Conservation (phyloP, 73 alveolate genomes). For the Halteria grandinella region DNA sequence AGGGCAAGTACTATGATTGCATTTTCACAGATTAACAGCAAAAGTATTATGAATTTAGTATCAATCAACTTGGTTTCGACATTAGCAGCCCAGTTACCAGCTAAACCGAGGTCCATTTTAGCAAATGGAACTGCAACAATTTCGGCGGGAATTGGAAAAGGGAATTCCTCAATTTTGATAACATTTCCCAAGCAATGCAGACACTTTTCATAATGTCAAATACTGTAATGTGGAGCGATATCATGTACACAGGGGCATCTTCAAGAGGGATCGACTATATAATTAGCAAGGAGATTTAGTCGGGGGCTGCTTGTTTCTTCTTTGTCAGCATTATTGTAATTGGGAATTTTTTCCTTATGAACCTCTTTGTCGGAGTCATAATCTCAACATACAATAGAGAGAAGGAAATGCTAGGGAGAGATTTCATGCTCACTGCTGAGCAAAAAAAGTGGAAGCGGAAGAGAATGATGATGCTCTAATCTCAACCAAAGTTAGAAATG, state of each 20-base stretch:
- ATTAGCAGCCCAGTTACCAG: background rate
- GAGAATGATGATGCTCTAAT: slow-evolving; percentile 31
- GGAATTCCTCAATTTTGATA: slow-evolving; percentile 22
- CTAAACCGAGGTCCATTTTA: background rate
- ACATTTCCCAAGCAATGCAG: slow-evolving; percentile 51
- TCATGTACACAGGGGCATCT: slow-evolving; percentile 68
- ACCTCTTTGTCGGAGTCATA: slow-evolving; percentile 81
- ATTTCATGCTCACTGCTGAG: slow-evolving; percentile 35
- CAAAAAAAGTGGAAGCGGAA: slow-evolving; percentile 52
- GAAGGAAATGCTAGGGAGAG: slow-evolving; percentile 49
- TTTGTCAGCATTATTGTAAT: slow-evolving; percentile 68
- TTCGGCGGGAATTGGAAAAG: slow-evolving; percentile 61
- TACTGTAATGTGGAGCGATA: slow-evolving; percentile 75
- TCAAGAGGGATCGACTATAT: slow-evolving; percentile 39
- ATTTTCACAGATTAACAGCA: background rate
- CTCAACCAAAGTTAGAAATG: slow-evolving; percentile 44
- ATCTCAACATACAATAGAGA: slow-evolving; percentile 70
- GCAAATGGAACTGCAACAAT: slow-evolving; percentile 61
- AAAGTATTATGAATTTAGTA: too few relatives aligned
- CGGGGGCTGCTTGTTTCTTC: background rate
- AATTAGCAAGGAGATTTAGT: slow-evolving; percentile 6
- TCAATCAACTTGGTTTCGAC: too few relatives aligned
- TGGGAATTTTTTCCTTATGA: slow-evolving; percentile 73
- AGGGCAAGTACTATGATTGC: slow-evolving; percentile 63
- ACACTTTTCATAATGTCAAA: slow-evolving; percentile 71